Conservation (phyloP, 2,329 filamentous ascomycete genomes). For the Cytospora piceicola region DNA sequence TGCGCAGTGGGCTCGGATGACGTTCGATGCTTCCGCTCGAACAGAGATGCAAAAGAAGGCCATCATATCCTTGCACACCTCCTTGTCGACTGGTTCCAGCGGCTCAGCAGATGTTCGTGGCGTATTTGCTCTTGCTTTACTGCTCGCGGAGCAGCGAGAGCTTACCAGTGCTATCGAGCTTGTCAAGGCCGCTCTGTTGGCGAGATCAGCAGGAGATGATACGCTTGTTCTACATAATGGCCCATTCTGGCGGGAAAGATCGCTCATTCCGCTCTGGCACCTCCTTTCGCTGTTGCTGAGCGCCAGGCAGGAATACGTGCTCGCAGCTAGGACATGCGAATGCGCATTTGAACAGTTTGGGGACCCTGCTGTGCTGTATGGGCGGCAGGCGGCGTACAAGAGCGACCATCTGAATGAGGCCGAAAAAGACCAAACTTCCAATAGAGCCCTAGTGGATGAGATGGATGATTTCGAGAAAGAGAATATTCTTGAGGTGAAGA, state of each 20-base stretch:
- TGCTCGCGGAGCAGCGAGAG: conserved; percentile 87
- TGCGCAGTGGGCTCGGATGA: conserved; percentile 84
- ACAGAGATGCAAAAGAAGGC: conserved; percentile 77
- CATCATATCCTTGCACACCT: conserved; percentile 73
- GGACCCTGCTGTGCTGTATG: conserved; percentile 71
- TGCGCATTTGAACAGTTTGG: conserved; percentile 90
- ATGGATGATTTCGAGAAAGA: conserved; percentile 87
- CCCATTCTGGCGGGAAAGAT: conserved; percentile 64
- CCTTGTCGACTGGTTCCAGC: conserved; percentile 68
- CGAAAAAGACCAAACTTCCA: conserved; percentile 42
- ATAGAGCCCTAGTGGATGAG: conserved; percentile 67
- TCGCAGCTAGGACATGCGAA: conserved; percentile 82
- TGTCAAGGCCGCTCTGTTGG: conserved; percentile 74
- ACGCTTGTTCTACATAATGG: conserved; percentile 51
- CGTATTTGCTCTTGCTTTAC: conserved; percentile 77
- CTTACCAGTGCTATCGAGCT: conserved; percentile 79
- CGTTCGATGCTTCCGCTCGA: conserved; percentile 73
- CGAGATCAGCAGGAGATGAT: conserved; percentile 54
- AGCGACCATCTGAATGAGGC: conserved; percentile 70
- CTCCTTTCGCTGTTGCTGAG: conserved; percentile 84
- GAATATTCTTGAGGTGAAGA: conserved; percentile 88
- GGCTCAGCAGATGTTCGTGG: conserved; percentile 73
- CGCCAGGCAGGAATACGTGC: conserved; percentile 80
- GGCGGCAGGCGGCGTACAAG: conserved; percentile 61
- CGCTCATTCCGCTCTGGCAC: conserved; percentile 85